Base-by-base conservation (phyloP, 139 green algal species). In the Spirogloea muscicola region DNA sequence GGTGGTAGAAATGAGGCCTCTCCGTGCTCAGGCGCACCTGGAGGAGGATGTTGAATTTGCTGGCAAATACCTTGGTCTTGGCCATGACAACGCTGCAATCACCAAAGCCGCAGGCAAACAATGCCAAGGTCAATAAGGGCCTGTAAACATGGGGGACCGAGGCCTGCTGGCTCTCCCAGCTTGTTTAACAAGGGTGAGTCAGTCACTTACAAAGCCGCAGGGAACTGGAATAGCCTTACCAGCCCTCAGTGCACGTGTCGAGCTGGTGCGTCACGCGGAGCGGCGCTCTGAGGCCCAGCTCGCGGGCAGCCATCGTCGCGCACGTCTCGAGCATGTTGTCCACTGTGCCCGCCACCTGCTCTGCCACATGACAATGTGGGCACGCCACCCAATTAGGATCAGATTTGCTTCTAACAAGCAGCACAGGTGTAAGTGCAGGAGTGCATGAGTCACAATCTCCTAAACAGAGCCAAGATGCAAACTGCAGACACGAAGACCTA, bases 201-300 rank as follows among this genome's bases (percentile, higher is more conserved):
- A 64, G 55, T 44, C 10, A 13, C 10, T 9, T 9, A 38, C 10
- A 13, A 13, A 64, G 55, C 10, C 10, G 33, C 16, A 16, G 55
- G 10, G 31, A 13, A 64, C 9, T 21, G 10, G 10, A 9, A 16
- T 38, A 16, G 16, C 9, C 55, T 41, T 64, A 64, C 55, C 55
- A 64, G 55, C 55, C 55, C 55, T 64, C 13, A 36, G 55, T 64
- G 33, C 55, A 64, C 31, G 55, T 64, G 55, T 64, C 55, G 13
- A 64, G 55, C 55, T 27, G 9, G 31, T 64, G 55, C 10, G 55
- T 64, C 13, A 16, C 13, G 13, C 55, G 31, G 10, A 64, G 31
- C 13, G 55, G 55, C 55, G 13, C 55, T 21, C 13, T 9, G 13
- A 64, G 31, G 29, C 10, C 55, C 31, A 64, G 29, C 9, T 10